Percentiles rank a stretch among this genome's conserved stretches.
phyloP scores from a whole-genome alignment of 495 filamentous ascomycete species.

The Trichoderma asperelloides region DNA sequence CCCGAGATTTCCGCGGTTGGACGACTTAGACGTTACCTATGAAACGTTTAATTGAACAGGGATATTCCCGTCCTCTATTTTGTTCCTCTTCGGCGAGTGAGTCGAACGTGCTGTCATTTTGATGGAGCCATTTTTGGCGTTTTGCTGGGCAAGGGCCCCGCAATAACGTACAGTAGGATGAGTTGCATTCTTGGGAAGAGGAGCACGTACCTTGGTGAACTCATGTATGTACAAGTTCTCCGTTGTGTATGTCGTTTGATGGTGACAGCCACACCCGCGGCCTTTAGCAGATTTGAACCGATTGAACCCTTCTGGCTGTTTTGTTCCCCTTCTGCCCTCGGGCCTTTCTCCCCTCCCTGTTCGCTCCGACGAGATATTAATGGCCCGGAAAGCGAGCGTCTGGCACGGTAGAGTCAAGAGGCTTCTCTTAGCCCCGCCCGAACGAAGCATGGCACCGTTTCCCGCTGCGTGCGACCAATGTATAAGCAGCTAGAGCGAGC shows the following conservation, averaged over 20 bases:
- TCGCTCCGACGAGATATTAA: background rate
- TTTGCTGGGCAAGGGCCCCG: background rate
- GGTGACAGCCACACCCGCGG: background rate
- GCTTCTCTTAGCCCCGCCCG: background rate
- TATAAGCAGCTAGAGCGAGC: slow-evolving; percentile 1
- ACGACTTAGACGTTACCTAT: background rate
- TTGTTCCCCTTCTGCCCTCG: background rate
- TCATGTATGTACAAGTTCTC: background rate
- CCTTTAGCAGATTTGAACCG: background rate
- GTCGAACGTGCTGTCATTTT: background rate
- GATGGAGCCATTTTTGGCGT: background rate
- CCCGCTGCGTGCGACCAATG: background rate
- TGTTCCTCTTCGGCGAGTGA: background rate
- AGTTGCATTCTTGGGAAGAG: background rate
- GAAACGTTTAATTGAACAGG: background rate
- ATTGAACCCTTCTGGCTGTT: background rate
- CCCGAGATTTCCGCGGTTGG: background rate
- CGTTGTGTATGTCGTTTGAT: background rate
- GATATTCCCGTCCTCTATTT: background rate
- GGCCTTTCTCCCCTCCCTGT: slow-evolving; percentile 4
- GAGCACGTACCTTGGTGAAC: no score
- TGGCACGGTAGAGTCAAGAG: background rate
- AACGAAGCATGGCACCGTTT: background rate
- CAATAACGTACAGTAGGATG: background rate
- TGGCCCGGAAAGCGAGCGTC: background rate